Conservation (phyloP, 2,329 filamentous ascomycete species). For the Epichloe aotearoae region DNA sequence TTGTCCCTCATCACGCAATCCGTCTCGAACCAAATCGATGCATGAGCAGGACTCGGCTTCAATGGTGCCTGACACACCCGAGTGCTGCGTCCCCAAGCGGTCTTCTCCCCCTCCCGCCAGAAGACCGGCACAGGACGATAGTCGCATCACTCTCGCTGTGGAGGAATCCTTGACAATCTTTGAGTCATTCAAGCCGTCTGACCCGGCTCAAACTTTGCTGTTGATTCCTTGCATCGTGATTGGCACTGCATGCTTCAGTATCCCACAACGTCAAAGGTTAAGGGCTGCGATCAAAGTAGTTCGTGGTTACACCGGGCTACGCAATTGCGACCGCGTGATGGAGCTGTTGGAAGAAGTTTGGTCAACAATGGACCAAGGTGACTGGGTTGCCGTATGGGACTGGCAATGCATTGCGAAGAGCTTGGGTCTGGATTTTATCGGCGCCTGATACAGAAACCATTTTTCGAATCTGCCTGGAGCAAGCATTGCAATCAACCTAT, state of each 20-base stretch:
- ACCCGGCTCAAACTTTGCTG: constrained; percentile 46
- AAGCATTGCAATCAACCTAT: no score
- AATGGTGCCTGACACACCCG: constrained; percentile 7
- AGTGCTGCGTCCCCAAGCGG: constrained; percentile 8
- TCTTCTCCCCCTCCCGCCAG: constrained; percentile 34
- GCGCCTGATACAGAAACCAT: constrained; percentile 22
- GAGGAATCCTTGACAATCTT: constrained; percentile 43
- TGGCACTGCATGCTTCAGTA: constrained; percentile 45
- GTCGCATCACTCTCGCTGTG: constrained; percentile 39
- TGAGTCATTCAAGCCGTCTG: constrained; percentile 40
- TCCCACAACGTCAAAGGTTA: constrained; percentile 38
- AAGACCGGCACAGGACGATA: constrained; percentile 35
- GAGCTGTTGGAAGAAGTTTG: constrained; percentile 46
- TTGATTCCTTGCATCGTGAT: constrained; percentile 48
- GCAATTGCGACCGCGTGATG: constrained; percentile 40
- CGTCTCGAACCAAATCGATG: constrained; percentile 27
- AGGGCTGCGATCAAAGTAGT: constrained; percentile 35
- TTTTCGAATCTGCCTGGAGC: neutral
- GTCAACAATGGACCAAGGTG: constrained; percentile 42
- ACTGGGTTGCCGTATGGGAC: constrained; percentile 49
- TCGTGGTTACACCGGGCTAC: constrained; percentile 45
- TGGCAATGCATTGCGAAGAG: constrained; percentile 44
- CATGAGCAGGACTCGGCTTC: constrained; percentile 21
- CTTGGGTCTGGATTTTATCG: constrained; percentile 44
- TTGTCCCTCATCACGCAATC: constrained; percentile 20